A percentile compares a stretch with the other conserved stretches of the same genome.
Conservation (phyloP, 2,329 filamentous ascomycete species). For the Microascus cirrosus region DNA sequence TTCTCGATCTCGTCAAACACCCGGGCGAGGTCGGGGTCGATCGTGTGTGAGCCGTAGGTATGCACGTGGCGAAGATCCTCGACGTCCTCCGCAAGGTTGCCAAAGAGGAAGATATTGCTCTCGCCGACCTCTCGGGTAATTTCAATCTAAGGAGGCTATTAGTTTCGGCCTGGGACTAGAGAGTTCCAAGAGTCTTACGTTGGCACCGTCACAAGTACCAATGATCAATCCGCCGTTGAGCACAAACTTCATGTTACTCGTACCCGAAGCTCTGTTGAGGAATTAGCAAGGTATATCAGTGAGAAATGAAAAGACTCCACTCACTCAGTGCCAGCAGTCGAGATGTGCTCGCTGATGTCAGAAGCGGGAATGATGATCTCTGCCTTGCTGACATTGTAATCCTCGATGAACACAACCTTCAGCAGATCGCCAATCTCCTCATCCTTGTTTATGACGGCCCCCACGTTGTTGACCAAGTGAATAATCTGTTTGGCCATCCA, state of each 20-base stretch:
- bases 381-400: conserved; percentile 99
- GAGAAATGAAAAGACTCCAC: conserved; percentile 12
- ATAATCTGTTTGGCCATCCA: conserved; percentile 99
- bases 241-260: conserved; percentile 99
- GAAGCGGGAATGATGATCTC: conserved; percentile 93
- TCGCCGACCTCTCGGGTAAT: conserved; percentile 96
- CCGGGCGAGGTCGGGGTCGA: conserved; percentile 65
- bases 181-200: conserved; percentile 46
- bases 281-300: conserved; percentile 6
- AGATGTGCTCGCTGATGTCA: conserved; percentile 97
- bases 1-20: conserved; percentile 78
- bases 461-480: conserved; percentile 88
- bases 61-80: conserved; percentile 89
- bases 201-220: conserved; percentile 94
- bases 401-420: conserved; percentile 94
- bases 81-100: conserved; percentile 89
- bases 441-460: conserved; percentile 83
- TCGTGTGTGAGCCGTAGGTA: conserved; percentile 66
- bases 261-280: conserved; percentile 52
- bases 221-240: conserved; percentile 96
- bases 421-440: conserved; percentile 83
- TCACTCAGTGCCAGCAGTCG: conserved; percentile 86
- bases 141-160: conserved; percentile 53
- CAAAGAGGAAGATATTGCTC: conserved; percentile 97
- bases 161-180: background rate